These are phyloP conservation scores for Neurospora terricola DNA, from an alignment of 495 filamentous ascomycete species.

Conservation along the genomic window DNA sequence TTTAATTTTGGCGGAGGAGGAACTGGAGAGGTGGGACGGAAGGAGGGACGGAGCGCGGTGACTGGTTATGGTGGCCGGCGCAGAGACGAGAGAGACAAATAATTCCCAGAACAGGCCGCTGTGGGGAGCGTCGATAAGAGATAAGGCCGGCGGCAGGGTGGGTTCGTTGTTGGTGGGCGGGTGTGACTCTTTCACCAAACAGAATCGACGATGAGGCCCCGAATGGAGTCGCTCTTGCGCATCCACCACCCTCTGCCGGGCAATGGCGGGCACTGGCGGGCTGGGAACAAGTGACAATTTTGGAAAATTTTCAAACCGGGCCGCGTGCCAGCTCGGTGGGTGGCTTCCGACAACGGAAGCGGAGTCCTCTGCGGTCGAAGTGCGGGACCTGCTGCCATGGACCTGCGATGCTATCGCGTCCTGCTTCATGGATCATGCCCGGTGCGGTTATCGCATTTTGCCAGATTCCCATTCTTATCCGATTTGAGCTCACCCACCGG, in stretches of 20 bases:
- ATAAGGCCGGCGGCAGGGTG: slow-evolving; percentile 7
- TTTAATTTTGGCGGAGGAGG: not conserved
- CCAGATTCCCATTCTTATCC: not conserved
- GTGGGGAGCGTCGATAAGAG: slow-evolving; percentile 20
- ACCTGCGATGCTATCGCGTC: not conserved
- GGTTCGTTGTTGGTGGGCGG: not conserved
- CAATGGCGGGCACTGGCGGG: not conserved
- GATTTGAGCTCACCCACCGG: not conserved
- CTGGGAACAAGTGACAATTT: slow-evolving; percentile 4
- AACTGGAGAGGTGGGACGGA: slow-evolving; percentile 6
- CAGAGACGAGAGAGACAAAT: slow-evolving; percentile 4
- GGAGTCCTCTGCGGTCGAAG: not conserved
- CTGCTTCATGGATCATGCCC: not conserved
- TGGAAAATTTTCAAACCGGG: slow-evolving; percentile 2
- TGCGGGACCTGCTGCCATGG: not conserved
- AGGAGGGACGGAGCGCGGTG: not conserved
- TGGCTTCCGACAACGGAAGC: slow-evolving; percentile 7
- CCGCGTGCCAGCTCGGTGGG: slow-evolving; percentile 2
- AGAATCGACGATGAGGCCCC: not conserved
- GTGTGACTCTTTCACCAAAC: slow-evolving; percentile 14
- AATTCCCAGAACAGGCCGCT: slow-evolving; percentile 9
- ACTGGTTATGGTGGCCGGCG: not conserved
- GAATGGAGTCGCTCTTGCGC: not conserved
- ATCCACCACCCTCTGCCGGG: not conserved
- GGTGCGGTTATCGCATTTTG: not conserved